These are phyloP conservation scores for Penicillium herquei DNA, from an alignment of 495 filamentous ascomycete genomes.

Conservation along the genomic window DNA sequence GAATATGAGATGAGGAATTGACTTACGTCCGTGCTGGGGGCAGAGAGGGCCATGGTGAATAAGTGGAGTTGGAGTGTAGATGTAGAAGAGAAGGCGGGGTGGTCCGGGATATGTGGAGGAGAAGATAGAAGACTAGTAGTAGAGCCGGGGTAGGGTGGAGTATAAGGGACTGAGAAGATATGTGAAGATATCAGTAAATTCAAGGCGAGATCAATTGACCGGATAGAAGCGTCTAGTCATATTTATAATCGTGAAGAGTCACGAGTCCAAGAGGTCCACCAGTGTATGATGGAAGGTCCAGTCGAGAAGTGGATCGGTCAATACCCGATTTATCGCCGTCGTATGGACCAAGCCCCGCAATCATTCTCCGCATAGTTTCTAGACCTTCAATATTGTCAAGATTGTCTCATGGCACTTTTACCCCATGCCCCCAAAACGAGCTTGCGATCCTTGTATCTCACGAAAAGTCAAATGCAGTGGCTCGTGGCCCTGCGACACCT, in stretches of 20 bases:
- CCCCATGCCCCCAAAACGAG: slow-evolving; percentile 29
- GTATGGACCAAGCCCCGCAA: not conserved
- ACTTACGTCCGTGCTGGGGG: slow-evolving; percentile 40
- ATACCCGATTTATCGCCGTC: not conserved
- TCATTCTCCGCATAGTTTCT: slow-evolving; percentile 2
- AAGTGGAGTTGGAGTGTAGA: not conserved
- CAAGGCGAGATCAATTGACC: not conserved
- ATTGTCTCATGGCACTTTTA: not conserved
- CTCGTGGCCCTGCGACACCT: slow-evolving; percentile 31
- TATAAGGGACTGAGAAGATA: not conserved
- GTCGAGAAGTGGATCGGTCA: slow-evolving; percentile 1
- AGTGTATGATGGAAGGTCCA: slow-evolving; percentile 4
- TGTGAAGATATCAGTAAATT: not conserved
- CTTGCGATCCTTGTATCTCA: slow-evolving; percentile 32
- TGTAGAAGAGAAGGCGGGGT: not conserved
- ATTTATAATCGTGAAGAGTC: not conserved
- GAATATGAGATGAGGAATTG: not conserved
- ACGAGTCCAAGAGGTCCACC: not conserved
- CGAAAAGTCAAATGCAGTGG: slow-evolving; percentile 36
- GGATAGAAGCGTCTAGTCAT: not conserved
- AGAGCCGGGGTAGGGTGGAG: not conserved
- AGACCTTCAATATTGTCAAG: not conserved
- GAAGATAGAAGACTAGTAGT: not conserved
- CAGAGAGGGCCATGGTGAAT: slow-evolving; percentile 32
- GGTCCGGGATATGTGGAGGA: not conserved